These are phyloP conservation scores for Cyberlindnera xishuangbannaensis DNA, from an alignment of 805 yeast genomes.

Conservation along the genomic window DNA sequence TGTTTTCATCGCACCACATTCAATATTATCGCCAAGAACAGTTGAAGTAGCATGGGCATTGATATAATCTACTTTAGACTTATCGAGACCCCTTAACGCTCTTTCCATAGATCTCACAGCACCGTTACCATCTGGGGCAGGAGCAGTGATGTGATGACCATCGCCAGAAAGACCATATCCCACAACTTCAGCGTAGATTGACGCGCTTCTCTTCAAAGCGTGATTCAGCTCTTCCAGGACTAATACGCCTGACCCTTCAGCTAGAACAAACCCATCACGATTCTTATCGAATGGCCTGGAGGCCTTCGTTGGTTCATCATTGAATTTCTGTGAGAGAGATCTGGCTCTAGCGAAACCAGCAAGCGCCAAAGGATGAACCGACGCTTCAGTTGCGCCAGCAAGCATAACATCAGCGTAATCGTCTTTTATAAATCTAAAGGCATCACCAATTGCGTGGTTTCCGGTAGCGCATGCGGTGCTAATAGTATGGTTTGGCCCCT, in stretches of 20 bases:
- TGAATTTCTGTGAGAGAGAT: conserved; percentile 60
- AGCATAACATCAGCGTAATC: conserved; percentile 84
- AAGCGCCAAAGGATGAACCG: conserved; percentile 78
- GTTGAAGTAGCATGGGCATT: conserved; percentile 99
- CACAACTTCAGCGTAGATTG: conserved; percentile 70
- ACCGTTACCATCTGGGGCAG: conserved; percentile 75
- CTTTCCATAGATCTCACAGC: conserved; percentile 76
- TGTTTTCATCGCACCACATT: conserved; percentile 62
- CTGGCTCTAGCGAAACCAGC: conserved; percentile 91
- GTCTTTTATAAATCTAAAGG: conserved; percentile 67
- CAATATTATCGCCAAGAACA: conserved; percentile 81
- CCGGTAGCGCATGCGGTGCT: conserved; percentile 99
- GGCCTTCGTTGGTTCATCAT: conserved; percentile 56
- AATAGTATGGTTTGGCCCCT: conserved; percentile 84
- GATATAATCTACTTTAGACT: conserved; percentile 59
- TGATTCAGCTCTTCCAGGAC: conserved; percentile 73
- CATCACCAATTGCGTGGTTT: conserved; percentile 89
- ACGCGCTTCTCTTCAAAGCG: conserved; percentile 59
- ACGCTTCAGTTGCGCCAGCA: conserved; percentile 92
- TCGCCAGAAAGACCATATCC: conserved; percentile 95
- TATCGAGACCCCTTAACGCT: conserved; percentile 51
- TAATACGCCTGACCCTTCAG: conserved; percentile 88
- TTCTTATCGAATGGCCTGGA: conserved; percentile 82
- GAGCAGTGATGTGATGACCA: conserved; percentile 91
- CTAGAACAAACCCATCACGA: conserved; percentile 83